Base-by-base conservation (phyloP, 805 yeast species). In the Wickerhamiella musiphila region DNA sequence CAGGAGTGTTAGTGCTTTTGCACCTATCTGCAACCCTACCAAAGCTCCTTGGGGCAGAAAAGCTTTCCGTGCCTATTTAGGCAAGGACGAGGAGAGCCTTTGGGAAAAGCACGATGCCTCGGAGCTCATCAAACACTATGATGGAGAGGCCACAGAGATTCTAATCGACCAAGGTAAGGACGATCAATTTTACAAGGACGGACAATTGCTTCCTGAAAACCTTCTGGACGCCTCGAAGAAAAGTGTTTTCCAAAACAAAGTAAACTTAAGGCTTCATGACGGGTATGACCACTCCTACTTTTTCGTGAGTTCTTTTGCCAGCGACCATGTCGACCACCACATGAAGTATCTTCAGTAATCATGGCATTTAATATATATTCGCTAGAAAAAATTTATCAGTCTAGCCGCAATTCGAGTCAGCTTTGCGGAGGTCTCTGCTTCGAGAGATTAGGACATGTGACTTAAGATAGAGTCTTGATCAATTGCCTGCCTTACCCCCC, bases 211-310 rank as follows among this genome's bases (percentile, higher is more conserved):
- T 41, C 92, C 93, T 3, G 83, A 78, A 42, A 66, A 69, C 43
- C 63, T 90, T 9, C 67, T 63, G 30, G 76, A 77, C 6, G 66
- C 70, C 2, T 63, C 74, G 5, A 60, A 69, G 43, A 67, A 65
- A 19, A 58, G 78, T 1, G 53, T 56, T 5, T 74, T 75, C 54
- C 66, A 66, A 36, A 78, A 71, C 4, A 62, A 68, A 34, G 63
- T 86, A 36, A 59, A 67, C 19, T 53, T 78, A 30, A 57, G 69
- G 18, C 46, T 70, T 22, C 93, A 68, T 13, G 83, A 78, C 1
- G 94, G 84, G 4, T 86, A 72, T 49, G 95, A 90, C 48, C 98
- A 86, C 51, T 75, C 84, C 30, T 86, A 84, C 60, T 90, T 68
- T 55, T 86, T 83, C 52, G 66, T 86, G 35, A 66, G 84, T 32